phyloP scores from a whole-genome alignment of 225 moss, liverwort and hornwort species.

The Neckera pumila region DNA sequence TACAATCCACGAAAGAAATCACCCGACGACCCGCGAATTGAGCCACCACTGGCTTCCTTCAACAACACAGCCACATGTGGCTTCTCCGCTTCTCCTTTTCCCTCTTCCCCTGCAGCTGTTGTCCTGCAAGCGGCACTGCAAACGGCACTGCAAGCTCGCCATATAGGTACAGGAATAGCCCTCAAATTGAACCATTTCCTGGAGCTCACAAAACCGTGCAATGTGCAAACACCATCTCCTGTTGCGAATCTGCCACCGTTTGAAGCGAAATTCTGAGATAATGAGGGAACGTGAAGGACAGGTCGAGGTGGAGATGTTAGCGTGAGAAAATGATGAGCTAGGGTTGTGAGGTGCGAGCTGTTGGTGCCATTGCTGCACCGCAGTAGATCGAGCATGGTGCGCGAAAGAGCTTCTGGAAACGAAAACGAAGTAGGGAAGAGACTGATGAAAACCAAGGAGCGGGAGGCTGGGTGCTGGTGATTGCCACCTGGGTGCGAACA shows the following conservation, averaged over 20 bases:
- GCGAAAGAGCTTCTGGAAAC: neutral
- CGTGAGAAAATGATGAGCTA: conserved; percentile 1
- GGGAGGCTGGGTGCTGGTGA: too few species aligned
- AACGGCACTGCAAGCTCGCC: neutral
- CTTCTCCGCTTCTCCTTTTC: neutral
- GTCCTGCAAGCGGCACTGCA: too few species aligned
- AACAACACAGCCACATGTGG: conserved; percentile 75
- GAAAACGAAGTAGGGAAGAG: neutral
- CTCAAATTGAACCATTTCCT: neutral
- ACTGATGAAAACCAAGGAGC: neutral
- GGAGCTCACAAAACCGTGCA: neutral
- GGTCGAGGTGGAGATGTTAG: neutral
- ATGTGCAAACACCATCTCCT: neutral
- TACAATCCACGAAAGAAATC: conserved; percentile 84
- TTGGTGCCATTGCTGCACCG: conserved; percentile 8
- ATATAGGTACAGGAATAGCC: neutral
- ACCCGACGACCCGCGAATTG: conserved; percentile 53
- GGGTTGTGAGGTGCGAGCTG: conserved; percentile 4
- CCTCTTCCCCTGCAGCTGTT: neutral
- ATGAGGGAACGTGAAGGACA: neutral
- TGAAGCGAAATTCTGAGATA: neutral
- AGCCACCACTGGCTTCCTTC: conserved; percentile 65
- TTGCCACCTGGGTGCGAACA: too few species aligned
- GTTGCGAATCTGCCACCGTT: neutral
- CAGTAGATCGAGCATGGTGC: conserved; percentile 19